These are phyloP conservation scores for Coccinonectria pachysandricola DNA, from an alignment of 2,329 filamentous ascomycete genomes.

Conservation along the genomic window DNA sequence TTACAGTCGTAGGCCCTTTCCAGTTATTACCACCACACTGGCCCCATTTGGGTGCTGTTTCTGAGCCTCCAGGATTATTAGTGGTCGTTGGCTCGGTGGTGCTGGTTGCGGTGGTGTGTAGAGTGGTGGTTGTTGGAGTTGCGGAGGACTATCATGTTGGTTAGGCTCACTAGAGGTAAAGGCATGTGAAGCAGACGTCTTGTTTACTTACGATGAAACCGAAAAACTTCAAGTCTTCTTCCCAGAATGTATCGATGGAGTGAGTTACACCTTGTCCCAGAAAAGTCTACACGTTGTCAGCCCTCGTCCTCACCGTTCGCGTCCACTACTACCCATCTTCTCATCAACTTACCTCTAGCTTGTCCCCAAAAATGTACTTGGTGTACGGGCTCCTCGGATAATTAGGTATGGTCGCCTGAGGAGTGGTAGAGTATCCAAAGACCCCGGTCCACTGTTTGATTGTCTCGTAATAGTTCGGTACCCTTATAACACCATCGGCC, in stretches of 20 bases:
- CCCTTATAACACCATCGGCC: constrained; percentile 36
- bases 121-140: constrained; percentile 2
- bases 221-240: constrained; percentile 13
- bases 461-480: constrained; percentile 46
- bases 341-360: constrained; percentile 8
- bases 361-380: constrained; percentile 29
- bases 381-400: constrained; percentile 27
- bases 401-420: constrained; percentile 21
- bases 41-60: constrained; percentile 8
- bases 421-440: constrained; percentile 28
- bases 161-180: neutral
- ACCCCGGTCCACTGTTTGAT: constrained; percentile 47
- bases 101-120: neutral
- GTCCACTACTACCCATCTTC: neutral
- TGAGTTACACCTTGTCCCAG: constrained; percentile 9
- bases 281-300: constrained; percentile 11
- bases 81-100: constrained; percentile 1
- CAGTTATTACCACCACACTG: constrained; percentile 10
- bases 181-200: neutral
- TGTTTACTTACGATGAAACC: constrained; percentile 5
- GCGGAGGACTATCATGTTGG: constrained; percentile 2
- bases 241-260: constrained; percentile 10
- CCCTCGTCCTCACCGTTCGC: neutral
- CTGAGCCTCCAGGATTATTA: constrained; percentile 4
- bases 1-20: constrained; percentile 7